Conservation (phyloP, 2,329 filamentous ascomycete species). For the Atkinsonella texensis region DNA sequence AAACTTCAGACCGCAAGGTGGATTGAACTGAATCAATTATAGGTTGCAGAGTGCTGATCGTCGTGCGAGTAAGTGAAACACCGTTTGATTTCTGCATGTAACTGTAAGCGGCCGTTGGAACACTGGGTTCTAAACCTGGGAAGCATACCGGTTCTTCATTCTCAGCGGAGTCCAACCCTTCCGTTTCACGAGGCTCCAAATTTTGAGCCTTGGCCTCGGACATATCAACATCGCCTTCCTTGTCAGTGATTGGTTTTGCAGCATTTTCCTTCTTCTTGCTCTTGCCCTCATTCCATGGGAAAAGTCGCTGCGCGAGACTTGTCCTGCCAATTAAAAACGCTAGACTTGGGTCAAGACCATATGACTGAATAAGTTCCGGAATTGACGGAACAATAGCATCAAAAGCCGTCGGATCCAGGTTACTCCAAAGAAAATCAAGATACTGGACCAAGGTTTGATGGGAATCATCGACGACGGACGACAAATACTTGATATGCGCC, state of each 20-base stretch:
- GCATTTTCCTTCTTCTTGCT: conserved; percentile 16
- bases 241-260: conserved; percentile 25
- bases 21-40: conserved; percentile 58
- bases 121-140: conserved; percentile 3
- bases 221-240: conserved; percentile 48
- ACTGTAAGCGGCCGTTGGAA: conserved; percentile 13
- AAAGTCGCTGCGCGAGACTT: conserved; percentile 57
- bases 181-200: conserved; percentile 14
- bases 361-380: conserved; percentile 60
- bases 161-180: conserved; percentile 15
- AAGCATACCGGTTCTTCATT: conserved; percentile 22
- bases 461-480: conserved; percentile 81
- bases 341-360: conserved; percentile 65
- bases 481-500: conserved; percentile 78
- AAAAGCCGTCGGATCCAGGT: conserved; percentile 64
- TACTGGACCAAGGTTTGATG: conserved; percentile 79
- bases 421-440: conserved; percentile 75
- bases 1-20: conserved; percentile 49
- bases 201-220: conserved; percentile 21
- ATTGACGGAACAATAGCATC: conserved; percentile 67
- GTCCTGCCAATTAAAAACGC: conserved; percentile 76
- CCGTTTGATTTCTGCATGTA: conserved; percentile 23
- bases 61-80: conserved; percentile 18
- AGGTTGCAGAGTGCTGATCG: conserved; percentile 43
- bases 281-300: conserved; percentile 24